These are phyloP conservation scores for Citrullus amarus DNA, from an alignment of 306 rosid genomes.

Conservation along the genomic window DNA sequence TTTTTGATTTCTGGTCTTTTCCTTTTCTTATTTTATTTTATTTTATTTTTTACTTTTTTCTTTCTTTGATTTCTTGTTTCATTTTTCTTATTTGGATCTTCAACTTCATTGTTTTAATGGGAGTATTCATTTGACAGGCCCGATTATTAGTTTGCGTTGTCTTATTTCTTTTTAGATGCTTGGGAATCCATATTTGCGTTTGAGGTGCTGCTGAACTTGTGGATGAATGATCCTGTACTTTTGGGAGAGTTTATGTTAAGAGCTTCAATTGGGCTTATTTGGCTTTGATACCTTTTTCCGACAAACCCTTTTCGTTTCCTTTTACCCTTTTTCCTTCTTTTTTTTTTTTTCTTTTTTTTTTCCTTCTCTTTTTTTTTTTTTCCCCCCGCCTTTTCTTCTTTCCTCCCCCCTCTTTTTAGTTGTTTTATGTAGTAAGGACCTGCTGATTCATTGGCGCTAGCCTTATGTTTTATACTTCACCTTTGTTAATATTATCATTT, in stretches of 20 bases:
- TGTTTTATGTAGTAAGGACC: conserved; percentile 2
- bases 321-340: background rate
- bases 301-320: background rate
- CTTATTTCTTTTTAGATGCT: conserved; percentile 8
- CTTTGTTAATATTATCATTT: background rate
- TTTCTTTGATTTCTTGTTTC: background rate
- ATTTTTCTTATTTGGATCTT: background rate
- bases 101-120: conserved; percentile 3
- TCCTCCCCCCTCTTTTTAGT: too few species aligned
- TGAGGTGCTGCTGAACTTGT: conserved; percentile 14
- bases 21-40: background rate
- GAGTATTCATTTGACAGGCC: conserved; percentile 6
- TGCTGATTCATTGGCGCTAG: background rate
- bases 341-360: background rate
- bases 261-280: background rate
- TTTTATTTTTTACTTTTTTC: background rate
- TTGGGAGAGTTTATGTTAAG: conserved; percentile 2
- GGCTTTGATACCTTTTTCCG: background rate
- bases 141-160: conserved; percentile 5
- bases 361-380: background rate
- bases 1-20: background rate
- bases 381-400: background rate
- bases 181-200: conserved; percentile 11
- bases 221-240: conserved; percentile 11
- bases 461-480: background rate